phyloP scores from a whole-genome alignment of 768 basidiomycete genomes.

The Leccinum subgranulosum region DNA sequence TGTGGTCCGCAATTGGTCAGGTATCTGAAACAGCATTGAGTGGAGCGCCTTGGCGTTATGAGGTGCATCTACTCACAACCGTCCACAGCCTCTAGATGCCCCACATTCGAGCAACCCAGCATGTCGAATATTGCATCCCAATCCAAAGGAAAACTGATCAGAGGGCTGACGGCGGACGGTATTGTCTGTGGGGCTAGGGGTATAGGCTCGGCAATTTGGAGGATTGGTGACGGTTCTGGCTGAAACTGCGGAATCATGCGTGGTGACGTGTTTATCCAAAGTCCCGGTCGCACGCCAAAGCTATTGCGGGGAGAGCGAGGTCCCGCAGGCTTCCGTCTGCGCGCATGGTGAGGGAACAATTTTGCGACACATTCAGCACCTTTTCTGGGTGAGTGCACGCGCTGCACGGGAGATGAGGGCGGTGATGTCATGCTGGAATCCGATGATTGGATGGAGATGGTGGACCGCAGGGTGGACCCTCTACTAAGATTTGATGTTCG shows the following conservation, averaged over 20 bases:
- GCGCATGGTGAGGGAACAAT: neutral
- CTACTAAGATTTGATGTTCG: constrained; percentile 12
- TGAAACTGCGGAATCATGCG: constrained; percentile 4
- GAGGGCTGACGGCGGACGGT: constrained; percentile 6
- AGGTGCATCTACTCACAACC: constrained; percentile 12
- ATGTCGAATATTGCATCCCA: constrained; percentile 33
- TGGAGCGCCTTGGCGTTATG: neutral
- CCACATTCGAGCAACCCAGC: constrained; percentile 14
- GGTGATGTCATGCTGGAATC: constrained; percentile 12
- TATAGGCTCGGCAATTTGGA: neutral
- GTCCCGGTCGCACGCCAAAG: constrained; percentile 10
- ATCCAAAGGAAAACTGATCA: constrained; percentile 23
- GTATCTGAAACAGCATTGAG: constrained; percentile 6
- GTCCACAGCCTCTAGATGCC: neutral
- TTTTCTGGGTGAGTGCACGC: neutral
- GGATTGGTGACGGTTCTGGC: constrained; percentile 3
- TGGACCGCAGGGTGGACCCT: constrained; percentile 14
- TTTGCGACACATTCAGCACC: constrained; percentile 6
- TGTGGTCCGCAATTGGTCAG: neutral
- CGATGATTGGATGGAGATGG: constrained; percentile 11
- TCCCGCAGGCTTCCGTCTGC: constrained; percentile 24
- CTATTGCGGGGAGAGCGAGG: constrained; percentile 23
- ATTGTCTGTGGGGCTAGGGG: constrained; percentile 2
- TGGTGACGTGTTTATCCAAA: constrained; percentile 17
- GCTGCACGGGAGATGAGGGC: constrained; percentile 10